Base-by-base conservation (phyloP, 306 rosid genomes). In the Parietaria judaica region DNA sequence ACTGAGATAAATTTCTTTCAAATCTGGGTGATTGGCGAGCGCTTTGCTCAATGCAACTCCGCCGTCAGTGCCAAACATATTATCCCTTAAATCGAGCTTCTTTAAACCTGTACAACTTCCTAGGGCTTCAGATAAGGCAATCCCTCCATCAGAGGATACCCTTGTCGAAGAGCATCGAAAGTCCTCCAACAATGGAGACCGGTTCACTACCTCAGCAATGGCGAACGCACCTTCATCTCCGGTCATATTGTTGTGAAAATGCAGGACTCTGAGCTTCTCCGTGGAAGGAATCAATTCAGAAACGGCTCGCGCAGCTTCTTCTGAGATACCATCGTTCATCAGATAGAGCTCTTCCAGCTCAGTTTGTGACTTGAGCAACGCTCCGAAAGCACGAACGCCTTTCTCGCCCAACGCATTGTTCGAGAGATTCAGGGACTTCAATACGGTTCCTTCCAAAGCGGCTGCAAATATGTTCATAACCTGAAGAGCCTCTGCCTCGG, bases 401-500 rank as follows among this genome's bases (percentile, higher is more conserved):
- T 90, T 90, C 82, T 90, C 96, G 17, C 96, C 97, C 74, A 87
- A 70, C 58, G 97, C 95, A 63, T 90, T 90, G 76, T 87, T 75
- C 3, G 97, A 90, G 72, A 90, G 85, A 80, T 87, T 73, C 68
- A 90, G 70, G 53, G 72, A 87, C 80, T 50, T 87, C 81, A 87
- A 76, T 54, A 55, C 74, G 72, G 84, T 74, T 17, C 87, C 89
- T 61, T 83, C 89, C 56, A 90, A 67, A 38, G 97, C 89, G 73
- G 70, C 66, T n/a, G 96, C 78, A 76, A 90, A 87, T 61, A 85
- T 71, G 51, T 68, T 78, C 89, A 87, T 87, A 74, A 87, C 95
- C 34, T 81, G 76, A 57, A 87, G 85, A 69, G 95, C 95, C 72
- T 90, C 97, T 41, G 17, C 72, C 77, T 90, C 91, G 3, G 91